Evolutionary conservation across 805 yeast species (phyloP).

Genomic region (Teunomyces gatunensis): DNA sequence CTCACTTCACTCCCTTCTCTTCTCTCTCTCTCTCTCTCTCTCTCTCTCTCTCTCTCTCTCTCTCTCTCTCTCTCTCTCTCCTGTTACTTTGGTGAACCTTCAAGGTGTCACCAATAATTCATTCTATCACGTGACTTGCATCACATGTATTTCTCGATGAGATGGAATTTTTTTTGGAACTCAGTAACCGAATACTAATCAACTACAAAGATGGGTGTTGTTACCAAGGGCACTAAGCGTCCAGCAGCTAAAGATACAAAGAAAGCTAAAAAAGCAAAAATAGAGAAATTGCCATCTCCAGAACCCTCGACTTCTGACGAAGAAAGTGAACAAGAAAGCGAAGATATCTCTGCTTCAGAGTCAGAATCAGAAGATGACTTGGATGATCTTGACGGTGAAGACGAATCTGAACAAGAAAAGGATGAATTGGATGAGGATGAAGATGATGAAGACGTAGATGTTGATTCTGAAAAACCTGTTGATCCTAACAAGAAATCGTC

Average conservation of each 20-base stretch:
- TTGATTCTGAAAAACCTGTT: slow-evolving; percentile 12
- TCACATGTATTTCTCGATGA: slow-evolving; percentile 1
- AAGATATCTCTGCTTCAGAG: slow-evolving; percentile 10
- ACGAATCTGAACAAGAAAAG: slow-evolving; percentile 10
- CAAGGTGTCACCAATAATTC: background rate
- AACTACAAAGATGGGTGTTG: slow-evolving; percentile 16
- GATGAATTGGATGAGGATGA: slow-evolving; percentile 24
- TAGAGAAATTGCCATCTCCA: slow-evolving; percentile 25
- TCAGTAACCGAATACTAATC: background rate
- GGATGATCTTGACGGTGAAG: slow-evolving; percentile 19
- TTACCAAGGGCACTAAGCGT: slow-evolving; percentile 33
- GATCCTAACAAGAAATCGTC: slow-evolving; percentile 52
- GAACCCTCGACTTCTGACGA: slow-evolving; percentile 20
- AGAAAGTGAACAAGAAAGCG: slow-evolving; percentile 7
- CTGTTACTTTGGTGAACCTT: too few species aligned
- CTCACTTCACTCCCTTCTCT: too few species aligned
- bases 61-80: too few species aligned
- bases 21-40: too few species aligned
- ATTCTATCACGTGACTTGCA: background rate
- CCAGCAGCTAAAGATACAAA: slow-evolving; percentile 16
- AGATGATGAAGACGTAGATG: slow-evolving; percentile 17
- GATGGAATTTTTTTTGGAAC: slow-evolving; percentile 2
- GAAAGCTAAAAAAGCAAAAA: slow-evolving; percentile 27
- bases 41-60: too few species aligned
- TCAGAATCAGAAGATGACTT: slow-evolving; percentile 16